Percentiles rank a stretch among this genome's conserved stretches.
Conservation (phyloP, 495 filamentous ascomycete species). For the Choiromyces venosus region DNA sequence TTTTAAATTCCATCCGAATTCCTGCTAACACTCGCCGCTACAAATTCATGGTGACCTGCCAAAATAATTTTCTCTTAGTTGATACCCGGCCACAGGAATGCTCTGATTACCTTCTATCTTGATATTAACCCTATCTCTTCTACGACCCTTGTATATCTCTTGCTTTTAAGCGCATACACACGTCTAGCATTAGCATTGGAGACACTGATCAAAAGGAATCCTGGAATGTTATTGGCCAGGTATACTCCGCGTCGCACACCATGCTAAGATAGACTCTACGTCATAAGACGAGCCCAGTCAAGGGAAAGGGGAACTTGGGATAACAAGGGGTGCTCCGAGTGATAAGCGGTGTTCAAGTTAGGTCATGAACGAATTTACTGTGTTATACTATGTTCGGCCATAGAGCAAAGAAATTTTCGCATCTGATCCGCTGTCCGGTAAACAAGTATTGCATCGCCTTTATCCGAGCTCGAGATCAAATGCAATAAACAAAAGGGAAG, state of each 20-base stretch:
- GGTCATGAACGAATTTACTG: neutral
- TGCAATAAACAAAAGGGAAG: too few relatives aligned
- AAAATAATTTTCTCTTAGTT: too few relatives aligned
- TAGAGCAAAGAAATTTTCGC: neutral
- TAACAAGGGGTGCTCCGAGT: neutral
- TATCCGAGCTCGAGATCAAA: too few relatives aligned
- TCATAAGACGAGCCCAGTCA: too few relatives aligned
- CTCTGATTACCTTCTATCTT: neutral
- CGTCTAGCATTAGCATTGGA: neutral
- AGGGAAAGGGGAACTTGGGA: neutral
- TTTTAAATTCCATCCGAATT: too few relatives aligned
- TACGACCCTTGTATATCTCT: neutral
- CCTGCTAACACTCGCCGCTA: too few relatives aligned
- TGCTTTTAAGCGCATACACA: neutral
- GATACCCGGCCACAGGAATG: too few relatives aligned
- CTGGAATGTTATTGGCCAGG: neutral
- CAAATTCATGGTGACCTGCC: too few relatives aligned
- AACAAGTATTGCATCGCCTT: neutral
- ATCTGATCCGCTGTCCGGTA: neutral
- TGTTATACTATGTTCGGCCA: neutral
- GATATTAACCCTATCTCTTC: neutral
- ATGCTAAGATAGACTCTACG: neutral
- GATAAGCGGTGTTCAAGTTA: neutral
- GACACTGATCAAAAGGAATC: neutral
- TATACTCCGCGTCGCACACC: neutral